phyloP scores from a whole-genome alignment of 1,139 yeast genomes.

The Hyphopichia wangnamkhiaoensis region DNA sequence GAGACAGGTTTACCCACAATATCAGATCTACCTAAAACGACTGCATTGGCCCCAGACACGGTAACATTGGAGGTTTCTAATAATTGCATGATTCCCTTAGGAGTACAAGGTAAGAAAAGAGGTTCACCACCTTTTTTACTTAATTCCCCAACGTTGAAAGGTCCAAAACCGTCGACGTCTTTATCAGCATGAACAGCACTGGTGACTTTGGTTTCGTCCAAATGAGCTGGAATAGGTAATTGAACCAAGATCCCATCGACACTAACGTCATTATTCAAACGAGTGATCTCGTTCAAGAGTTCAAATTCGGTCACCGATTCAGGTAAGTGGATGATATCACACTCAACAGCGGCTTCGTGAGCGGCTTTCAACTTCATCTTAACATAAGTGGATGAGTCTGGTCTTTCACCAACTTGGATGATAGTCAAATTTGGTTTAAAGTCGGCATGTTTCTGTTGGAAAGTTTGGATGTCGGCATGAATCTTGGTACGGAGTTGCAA shows the following conservation, averaged over 20 bases:
- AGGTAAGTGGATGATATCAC: conserved; percentile 67
- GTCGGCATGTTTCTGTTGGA: conserved; percentile 55
- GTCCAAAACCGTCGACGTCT: conserved; percentile 97
- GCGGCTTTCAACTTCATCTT: conserved; percentile 95
- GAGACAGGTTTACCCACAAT: conserved; percentile 96
- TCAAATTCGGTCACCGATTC: conserved; percentile 60
- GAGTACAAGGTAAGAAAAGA: conserved; percentile 89
- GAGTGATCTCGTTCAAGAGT: conserved; percentile 58
- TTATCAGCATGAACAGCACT: conserved; percentile 73
- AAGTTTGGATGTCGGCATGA: conserved; percentile 53
- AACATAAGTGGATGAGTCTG: conserved; percentile 93
- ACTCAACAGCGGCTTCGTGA: conserved; percentile 73
- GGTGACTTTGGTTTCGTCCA: conserved; percentile 78
- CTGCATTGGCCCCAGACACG: conserved; percentile 80
- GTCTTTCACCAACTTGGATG: conserved; percentile 87
- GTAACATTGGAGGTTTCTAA: conserved; percentile 62
- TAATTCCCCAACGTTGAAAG: conserved; percentile 87
- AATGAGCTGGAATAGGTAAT: conserved; percentile 82
- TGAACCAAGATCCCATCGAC: conserved; percentile 93
- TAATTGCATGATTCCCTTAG: conserved; percentile 87
- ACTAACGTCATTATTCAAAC: conserved; percentile 62
- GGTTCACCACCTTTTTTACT: conserved; percentile 90
- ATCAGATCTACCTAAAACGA: conserved; percentile 93
- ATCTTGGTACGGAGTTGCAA: conserved; percentile 50
- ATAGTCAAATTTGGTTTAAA: conserved; percentile 81